Percentiles rank a stretch among this genome's conserved stretches.
Conservation (phyloP, 495 filamentous ascomycete genomes). For the Penicillium simplicissimum region DNA sequence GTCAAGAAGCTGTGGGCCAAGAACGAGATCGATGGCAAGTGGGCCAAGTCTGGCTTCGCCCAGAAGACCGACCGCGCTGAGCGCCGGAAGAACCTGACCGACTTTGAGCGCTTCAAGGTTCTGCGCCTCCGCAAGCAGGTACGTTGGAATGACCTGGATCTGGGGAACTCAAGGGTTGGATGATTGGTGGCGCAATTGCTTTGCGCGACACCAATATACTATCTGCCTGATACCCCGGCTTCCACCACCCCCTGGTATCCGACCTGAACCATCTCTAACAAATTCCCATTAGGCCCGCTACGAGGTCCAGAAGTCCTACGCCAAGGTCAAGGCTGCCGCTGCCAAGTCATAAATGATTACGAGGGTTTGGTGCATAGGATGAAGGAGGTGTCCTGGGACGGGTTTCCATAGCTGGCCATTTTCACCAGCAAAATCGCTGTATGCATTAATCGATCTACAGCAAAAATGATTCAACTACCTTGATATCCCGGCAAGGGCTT, state of each 20-base stretch:
- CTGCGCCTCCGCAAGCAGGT: conserved; percentile 96
- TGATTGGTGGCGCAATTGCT: conserved; percentile 2
- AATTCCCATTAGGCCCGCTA: conserved; percentile 65
- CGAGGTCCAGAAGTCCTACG: conserved; percentile 90
- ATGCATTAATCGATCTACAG: conserved; percentile 50
- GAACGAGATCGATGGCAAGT: conserved; percentile 85
- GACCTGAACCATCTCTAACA: conserved; percentile 12
- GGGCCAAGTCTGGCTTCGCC: conserved; percentile 82
- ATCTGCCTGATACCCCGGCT: not conserved
- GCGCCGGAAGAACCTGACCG: conserved; percentile 86
- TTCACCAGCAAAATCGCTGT: conserved; percentile 48
- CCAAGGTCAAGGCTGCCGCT: conserved; percentile 67
- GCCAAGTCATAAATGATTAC: conserved; percentile 53
- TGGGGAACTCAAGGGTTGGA: not conserved
- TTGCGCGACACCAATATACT: conserved; percentile 3
- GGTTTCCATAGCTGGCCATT: conserved; percentile 50
- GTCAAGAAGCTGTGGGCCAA: conserved; percentile 85
- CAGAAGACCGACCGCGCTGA: conserved; percentile 81
- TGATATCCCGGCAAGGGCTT: conserved; percentile 49
- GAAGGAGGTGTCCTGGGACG: conserved; percentile 50
- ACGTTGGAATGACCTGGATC: conserved; percentile 32
- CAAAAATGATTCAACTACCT: conserved; percentile 52
- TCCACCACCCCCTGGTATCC: not conserved
- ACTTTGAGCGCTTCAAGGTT: conserved; percentile 99
- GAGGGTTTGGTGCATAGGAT: conserved; percentile 52